Evolutionary conservation across 306 rosid species (phyloP).

Genomic region (Malus orientalis): DNA sequence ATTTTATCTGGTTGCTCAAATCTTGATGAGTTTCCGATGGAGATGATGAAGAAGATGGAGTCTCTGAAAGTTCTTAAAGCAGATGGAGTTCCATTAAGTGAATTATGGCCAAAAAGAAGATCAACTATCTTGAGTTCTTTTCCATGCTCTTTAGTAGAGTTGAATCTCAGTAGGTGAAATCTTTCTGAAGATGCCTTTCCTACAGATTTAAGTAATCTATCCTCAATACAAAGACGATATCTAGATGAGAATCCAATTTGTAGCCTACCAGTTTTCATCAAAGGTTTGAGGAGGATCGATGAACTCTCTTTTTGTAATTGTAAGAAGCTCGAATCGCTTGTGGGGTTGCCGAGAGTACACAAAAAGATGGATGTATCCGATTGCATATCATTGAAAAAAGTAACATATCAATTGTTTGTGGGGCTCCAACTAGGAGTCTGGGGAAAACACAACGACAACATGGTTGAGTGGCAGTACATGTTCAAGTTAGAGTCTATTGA

Average conservation of each 20-base stretch:
- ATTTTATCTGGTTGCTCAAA: not conserved
- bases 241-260: not conserved
- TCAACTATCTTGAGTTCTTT: not conserved
- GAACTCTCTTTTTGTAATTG: fast-evolving
- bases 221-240: not conserved
- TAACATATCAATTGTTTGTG: not conserved
- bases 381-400: not conserved
- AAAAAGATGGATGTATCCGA: too few relatives aligned
- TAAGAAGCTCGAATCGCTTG: not conserved
- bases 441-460: too few relatives aligned
- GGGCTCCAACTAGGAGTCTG: too few relatives aligned
- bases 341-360: not conserved
- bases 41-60: not conserved
- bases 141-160: not conserved
- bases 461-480: not conserved
- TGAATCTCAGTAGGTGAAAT: not conserved
- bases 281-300: not conserved
- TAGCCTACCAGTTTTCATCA: not conserved
- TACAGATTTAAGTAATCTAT: not conserved
- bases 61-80: not conserved
- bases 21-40: not conserved
- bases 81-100: not conserved
- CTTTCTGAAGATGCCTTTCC: not conserved
- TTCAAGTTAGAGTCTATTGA: not conserved
- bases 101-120: not conserved